Evolutionary conservation across 768 basidiomycete genomes (phyloP).

Genomic region (Trametes cinnabarina): DNA sequence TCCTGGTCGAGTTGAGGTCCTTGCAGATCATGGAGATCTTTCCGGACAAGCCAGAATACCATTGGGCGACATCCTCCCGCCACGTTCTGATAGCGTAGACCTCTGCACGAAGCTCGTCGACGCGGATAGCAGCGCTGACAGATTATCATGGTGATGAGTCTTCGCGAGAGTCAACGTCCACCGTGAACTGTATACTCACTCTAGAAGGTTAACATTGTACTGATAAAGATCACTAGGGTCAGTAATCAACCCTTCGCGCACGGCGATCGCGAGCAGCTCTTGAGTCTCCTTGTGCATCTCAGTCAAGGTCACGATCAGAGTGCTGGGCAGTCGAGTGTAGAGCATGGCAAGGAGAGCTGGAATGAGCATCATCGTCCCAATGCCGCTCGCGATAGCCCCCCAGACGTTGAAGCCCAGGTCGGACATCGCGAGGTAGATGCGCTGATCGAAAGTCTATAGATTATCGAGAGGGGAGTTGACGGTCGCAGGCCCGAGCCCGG

Average conservation of each 20-base stretch:
- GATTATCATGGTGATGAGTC: too few relatives aligned
- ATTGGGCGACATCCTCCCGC: background rate
- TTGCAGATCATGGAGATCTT: background rate
- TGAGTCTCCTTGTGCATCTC: background rate
- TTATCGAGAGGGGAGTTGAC: too few relatives aligned
- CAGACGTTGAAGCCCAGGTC: constrained; percentile 5
- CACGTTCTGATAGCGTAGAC: background rate
- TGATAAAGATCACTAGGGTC: background rate
- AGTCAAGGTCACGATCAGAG: background rate
- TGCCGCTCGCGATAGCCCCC: constrained; percentile 2
- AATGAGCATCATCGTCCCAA: background rate
- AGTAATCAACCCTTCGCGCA: background rate
- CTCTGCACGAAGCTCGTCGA: background rate
- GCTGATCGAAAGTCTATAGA: background rate
- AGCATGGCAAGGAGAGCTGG: background rate
- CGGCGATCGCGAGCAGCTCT: background rate
- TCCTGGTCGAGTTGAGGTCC: background rate
- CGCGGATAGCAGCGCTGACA: background rate
- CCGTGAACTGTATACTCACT: background rate
- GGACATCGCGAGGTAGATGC: background rate
- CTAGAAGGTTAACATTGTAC: background rate
- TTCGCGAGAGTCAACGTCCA: background rate
- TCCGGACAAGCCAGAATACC: background rate
- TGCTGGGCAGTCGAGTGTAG: background rate
- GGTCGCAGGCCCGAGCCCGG: too few relatives aligned